Percentiles rank a stretch among this genome's conserved stretches.
Conservation (phyloP, 768 basidiomycete species). For the Collybia sordida region DNA sequence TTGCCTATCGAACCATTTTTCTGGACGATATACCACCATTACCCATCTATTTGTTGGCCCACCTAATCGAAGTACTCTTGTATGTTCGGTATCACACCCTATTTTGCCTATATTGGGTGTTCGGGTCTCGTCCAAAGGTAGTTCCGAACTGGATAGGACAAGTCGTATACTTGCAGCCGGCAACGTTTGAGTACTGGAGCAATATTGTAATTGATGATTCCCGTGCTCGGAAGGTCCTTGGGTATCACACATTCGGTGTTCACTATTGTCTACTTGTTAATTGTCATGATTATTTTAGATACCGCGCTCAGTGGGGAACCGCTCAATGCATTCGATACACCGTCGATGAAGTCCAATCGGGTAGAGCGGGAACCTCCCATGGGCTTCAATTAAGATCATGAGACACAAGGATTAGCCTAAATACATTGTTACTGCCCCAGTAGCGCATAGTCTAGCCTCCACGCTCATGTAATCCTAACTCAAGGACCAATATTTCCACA, state of each 20-base stretch:
- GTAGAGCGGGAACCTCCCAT: conserved; percentile 18
- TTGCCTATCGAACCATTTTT: conserved; percentile 24
- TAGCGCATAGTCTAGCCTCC: too few species aligned
- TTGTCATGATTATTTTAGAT: conserved; percentile 13
- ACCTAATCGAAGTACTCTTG: conserved; percentile 27
- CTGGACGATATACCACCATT: conserved; percentile 27
- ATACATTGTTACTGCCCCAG: too few species aligned
- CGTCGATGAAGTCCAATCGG: conserved; percentile 30
- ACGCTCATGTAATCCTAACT: too few species aligned
- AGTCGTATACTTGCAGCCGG: conserved; percentile 28
- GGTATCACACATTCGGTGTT: conserved; percentile 14
- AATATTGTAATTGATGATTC: conserved; percentile 32
- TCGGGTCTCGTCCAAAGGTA: conserved; percentile 19
- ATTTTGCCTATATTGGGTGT: conserved; percentile 14
- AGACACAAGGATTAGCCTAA: too few species aligned
- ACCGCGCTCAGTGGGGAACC: conserved; percentile 28
- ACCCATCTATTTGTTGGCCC: conserved; percentile 27
- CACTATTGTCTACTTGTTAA: not conserved
- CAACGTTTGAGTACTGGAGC: conserved; percentile 27
- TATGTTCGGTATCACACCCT: conserved; percentile 26
- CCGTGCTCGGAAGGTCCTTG: conserved; percentile 28
- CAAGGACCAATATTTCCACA: too few species aligned
- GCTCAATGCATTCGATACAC: conserved; percentile 30
- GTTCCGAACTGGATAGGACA: conserved; percentile 30
- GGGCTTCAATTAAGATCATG: conserved; percentile 15